Base-by-base conservation (phyloP, 164 flowering plant species). In the Tinospora cordifolia region DNA sequence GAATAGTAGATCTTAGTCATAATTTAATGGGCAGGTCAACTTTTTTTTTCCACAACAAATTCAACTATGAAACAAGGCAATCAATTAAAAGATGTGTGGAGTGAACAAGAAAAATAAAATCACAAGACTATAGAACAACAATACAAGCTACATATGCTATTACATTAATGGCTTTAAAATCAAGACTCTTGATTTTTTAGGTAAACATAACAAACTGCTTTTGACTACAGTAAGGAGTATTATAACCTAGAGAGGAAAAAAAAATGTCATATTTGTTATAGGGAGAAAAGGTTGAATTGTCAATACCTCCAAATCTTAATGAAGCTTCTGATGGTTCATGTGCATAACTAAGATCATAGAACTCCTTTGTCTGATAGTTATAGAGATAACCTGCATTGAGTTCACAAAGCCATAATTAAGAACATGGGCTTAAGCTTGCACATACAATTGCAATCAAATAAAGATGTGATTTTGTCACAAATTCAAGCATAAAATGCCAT, bases 361-460 rank as follows among this genome's bases (percentile, higher is more conserved):
- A 85, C 78, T 94, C 98, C 82, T 82, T 94, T 66, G 96, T 92
- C 62, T 94, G 97, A 72, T 78, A 88, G 75, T 91, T 94, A 71
- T 85, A 92, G 19, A 94, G 86, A 79, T 93, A 87, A 69, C 97
- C 98, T 93, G 90, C 86, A 83, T 46, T 14, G 38, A 67, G 51
- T 15, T 67, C 41, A 38, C 60, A 68, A 74, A 46, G 40, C 60
- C 44, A 74, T 51, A 41, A 22, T 26, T 39, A 66, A 19, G 57
- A 74, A 64, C 66, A 72, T 54, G 25, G 66, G n/a, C 30, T 8
- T 25, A 6, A 59, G 30, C 6, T 22, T 14, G 72, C n/a, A 22
- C 9, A 58, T 47, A 1, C 4, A 47, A 47, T 30, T 30, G 36
- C 36, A 30, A 30, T 30, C 36, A 30, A 30, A 30, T 30, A 30